A percentile compares a stretch with the other conserved stretches of the same genome.
Conservation (phyloP, 2,329 filamentous ascomycete species). For the Penicillium sp. region DNA sequence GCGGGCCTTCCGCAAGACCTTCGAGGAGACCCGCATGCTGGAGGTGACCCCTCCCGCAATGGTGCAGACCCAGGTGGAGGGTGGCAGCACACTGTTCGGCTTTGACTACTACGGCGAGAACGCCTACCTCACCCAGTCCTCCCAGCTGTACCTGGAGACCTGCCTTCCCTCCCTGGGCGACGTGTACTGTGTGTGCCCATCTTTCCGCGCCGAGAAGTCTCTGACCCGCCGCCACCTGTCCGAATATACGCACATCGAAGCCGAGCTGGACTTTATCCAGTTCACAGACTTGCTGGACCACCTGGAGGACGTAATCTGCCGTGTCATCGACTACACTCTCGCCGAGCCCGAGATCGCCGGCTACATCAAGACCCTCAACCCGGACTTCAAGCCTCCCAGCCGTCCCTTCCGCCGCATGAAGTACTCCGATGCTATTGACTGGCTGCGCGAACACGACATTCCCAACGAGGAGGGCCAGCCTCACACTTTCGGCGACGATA, state of each 20-base stretch:
- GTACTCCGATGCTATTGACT: slow-evolving; percentile 89
- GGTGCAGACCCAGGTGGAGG: slow-evolving; percentile 93
- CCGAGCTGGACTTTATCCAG: slow-evolving; percentile 89
- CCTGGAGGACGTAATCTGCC: slow-evolving; percentile 80
- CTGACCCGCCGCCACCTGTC: slow-evolving; percentile 89
- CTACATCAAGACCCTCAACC: slow-evolving; percentile 82
- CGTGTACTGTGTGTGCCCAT: slow-evolving; percentile 97
- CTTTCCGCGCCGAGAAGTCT: slow-evolving; percentile 95
- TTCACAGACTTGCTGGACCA: slow-evolving; percentile 85
- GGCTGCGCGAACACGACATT: slow-evolving; percentile 86
- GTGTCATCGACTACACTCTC: slow-evolving; percentile 72
- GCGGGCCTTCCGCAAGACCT: slow-evolving; percentile 71
- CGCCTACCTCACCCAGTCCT: slow-evolving; percentile 93
- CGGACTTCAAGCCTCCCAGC: slow-evolving; percentile 72
- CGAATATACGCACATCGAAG: slow-evolving; percentile 96
- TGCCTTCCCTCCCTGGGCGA: slow-evolving; percentile 84
- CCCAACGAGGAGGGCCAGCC: slow-evolving; percentile 86
- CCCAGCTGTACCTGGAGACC: slow-evolving; percentile 95
- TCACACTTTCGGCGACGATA: slow-evolving; percentile 93
- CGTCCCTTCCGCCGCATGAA: slow-evolving; percentile 92
- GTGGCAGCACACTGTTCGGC: slow-evolving; percentile 83
- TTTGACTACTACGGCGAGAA: slow-evolving; percentile 85
- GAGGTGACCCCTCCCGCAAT: slow-evolving; percentile 86
- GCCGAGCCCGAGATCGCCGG: slow-evolving; percentile 66
- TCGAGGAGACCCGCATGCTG: slow-evolving; percentile 68